Percentiles rank a stretch among this genome's conserved stretches.
Conservation (phyloP, 495 filamentous ascomycete species). For the Talaromyces trachyspermus region DNA sequence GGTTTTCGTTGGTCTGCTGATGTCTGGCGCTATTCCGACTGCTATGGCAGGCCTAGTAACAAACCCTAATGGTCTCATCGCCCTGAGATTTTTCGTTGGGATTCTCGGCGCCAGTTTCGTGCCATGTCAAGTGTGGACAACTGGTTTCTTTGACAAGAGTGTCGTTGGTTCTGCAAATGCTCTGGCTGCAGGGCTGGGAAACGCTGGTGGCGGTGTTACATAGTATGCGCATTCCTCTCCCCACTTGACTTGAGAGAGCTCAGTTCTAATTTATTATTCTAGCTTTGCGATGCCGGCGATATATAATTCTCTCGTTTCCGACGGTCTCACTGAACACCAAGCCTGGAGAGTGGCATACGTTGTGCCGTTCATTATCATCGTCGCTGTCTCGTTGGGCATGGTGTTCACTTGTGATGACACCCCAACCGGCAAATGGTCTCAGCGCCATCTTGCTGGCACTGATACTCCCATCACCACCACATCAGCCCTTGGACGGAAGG, state of each 20-base stretch:
- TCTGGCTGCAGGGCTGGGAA: constrained; percentile 78
- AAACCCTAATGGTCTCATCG: constrained; percentile 61
- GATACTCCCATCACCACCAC: constrained; percentile 15
- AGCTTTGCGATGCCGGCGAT: constrained; percentile 94
- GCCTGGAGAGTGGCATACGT: constrained; percentile 84
- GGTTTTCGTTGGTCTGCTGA: constrained; percentile 69
- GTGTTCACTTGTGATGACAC: constrained; percentile 75
- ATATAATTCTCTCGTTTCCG: constrained; percentile 66
- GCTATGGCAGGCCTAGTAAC: constrained; percentile 73
- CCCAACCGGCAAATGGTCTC: constrained; percentile 75
- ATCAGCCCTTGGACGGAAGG: constrained; percentile 6
- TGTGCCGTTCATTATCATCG: constrained; percentile 73
- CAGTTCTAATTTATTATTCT: not conserved
- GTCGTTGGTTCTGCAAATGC: constrained; percentile 88
- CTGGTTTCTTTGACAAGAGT: constrained; percentile 93
- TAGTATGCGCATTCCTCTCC: constrained; percentile 28
- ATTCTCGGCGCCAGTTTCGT: constrained; percentile 89
- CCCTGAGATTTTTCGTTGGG: constrained; percentile 85
- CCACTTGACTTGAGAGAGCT: not conserved
- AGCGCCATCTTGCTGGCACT: constrained; percentile 41
- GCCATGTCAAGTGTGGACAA: constrained; percentile 94
- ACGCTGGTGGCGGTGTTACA: constrained; percentile 82
- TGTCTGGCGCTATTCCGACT: constrained; percentile 74
- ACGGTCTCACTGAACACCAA: constrained; percentile 51
- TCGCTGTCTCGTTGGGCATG: constrained; percentile 56